Base-by-base conservation (phyloP, 1,284 basidiomycete species). In the Trichosporon coremiiforme region DNA sequence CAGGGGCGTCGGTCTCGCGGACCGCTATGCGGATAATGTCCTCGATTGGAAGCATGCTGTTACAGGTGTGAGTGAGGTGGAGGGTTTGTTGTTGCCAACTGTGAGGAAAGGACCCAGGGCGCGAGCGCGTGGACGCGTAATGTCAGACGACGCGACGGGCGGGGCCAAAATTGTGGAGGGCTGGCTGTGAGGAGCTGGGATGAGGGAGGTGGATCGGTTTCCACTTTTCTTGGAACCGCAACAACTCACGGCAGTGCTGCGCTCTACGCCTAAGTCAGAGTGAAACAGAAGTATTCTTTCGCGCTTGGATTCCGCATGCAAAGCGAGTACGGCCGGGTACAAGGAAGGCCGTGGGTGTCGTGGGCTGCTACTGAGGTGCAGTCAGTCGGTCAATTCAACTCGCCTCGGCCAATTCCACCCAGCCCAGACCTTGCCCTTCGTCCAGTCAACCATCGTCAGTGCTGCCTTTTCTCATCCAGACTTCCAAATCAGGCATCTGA, bases 21-120 rank as follows among this genome's bases (percentile, higher is more conserved):
- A 79, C 64, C 10, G 78, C 80, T 47, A 78, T 79, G 22, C 71
- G 68, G 13, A 79, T 67, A 55, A 83, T 80, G 9, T 79, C 74
- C n/a, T 75, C 68, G 9, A 71, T 36, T 22, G 69, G 31, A 2
- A 75, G 66, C 80, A 78, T 80, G 55, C 50, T 22, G 20, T 22
- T 22, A 20, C 17, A 20, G 47, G 6, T 1, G 15, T 17, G 17
- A 17, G 41, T 5, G 17, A n/a, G 8, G 45, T 47, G 55, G 55
- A 25, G 55, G 29, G 29, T 33, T 31, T 31, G 29, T 33, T 33
- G 57, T 60, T 60, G 31, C 29, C 22, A n/a, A n/a, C n/a, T n/a
- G n/a, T n/a, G n/a, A 8, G 31, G n/a, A 4, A 33, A 33, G 33
- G 47, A 6, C 29, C 4, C 13, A 17, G 31, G 31, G 36, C 2